Conservation (phyloP, 306 rosid species). For the Senna tora region DNA sequence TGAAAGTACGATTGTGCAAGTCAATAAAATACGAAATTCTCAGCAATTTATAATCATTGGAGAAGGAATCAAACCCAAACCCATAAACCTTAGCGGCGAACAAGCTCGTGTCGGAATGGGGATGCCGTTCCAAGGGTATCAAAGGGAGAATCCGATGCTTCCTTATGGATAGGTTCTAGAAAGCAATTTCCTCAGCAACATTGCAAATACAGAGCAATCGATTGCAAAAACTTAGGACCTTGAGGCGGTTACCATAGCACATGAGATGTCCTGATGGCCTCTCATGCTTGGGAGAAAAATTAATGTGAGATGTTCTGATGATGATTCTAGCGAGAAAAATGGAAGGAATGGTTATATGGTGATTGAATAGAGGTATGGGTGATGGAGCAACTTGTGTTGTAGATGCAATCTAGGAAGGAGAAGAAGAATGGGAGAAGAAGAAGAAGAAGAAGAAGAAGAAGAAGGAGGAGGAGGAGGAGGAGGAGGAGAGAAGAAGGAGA, state of each 20-base stretch:
- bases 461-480: too few relatives aligned
- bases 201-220: constrained; percentile 76
- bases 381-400: too few relatives aligned
- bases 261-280: too few relatives aligned
- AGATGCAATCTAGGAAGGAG: too few relatives aligned
- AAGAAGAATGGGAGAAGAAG: too few relatives aligned
- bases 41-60: constrained; percentile 57
- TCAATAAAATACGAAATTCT: constrained; percentile 61
- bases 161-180: constrained; percentile 68
- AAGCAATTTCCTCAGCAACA: constrained; percentile 76
- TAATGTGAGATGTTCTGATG: too few relatives aligned
- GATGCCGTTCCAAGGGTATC: constrained; percentile 39
- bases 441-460: too few relatives aligned
- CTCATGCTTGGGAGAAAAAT: too few relatives aligned
- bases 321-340: too few relatives aligned
- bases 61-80: constrained; percentile 53
- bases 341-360: too few relatives aligned
- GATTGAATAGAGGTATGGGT: too few relatives aligned
- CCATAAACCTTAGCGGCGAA: constrained; percentile 62
- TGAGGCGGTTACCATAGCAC: constrained; percentile 77
- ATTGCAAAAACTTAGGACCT: constrained; percentile 59
- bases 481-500: too few relatives aligned
- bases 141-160: constrained; percentile 55
- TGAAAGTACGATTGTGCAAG: constrained; percentile 40
- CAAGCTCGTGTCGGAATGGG: constrained; percentile 27